A percentile compares a stretch with the other conserved stretches of the same genome.
Evolutionary conservation across 768 basidiomycete species (phyloP).

Genomic region (Leccinum ochraceum): DNA sequence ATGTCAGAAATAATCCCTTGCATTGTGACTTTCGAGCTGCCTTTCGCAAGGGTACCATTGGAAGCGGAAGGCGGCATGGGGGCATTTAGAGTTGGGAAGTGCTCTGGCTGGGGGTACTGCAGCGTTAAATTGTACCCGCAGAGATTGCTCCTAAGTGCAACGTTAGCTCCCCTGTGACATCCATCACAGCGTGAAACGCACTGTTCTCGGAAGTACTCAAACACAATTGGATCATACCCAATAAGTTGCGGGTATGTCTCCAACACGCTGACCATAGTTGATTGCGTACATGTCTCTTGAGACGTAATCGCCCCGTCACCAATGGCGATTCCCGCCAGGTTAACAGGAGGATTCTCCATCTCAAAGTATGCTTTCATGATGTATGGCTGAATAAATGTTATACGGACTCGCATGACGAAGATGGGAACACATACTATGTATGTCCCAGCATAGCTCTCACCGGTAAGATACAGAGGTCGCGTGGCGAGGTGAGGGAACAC

Average conservation of each 20-base stretch:
- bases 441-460: conserved; percentile 73
- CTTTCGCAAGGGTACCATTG: too few relatives aligned
- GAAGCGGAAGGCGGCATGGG: neutral
- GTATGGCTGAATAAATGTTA: conserved; percentile 55
- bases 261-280: conserved; percentile 56
- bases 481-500: conserved; percentile 66
- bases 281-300: too few relatives aligned
- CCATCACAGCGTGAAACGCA: conserved; percentile 33
- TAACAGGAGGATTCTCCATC: conserved; percentile 61
- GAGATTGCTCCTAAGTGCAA: conserved; percentile 46
- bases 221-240: conserved; percentile 66
- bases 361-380: conserved; percentile 70
- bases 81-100: conserved; percentile 41
- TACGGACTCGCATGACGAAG: conserved; percentile 12
- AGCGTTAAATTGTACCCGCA: conserved; percentile 68
- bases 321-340: conserved; percentile 63
- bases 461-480: conserved; percentile 67
- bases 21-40: too few relatives aligned
- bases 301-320: conserved; percentile 52
- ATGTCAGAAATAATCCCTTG: too few relatives aligned
- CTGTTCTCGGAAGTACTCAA: conserved; percentile 68
- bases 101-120: conserved; percentile 61
- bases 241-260: conserved; percentile 77
- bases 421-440: conserved; percentile 54
- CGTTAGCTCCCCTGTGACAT: neutral